Conservation (phyloP, 352 stramenopile species). For the Globisporangium echinulatum region DNA sequence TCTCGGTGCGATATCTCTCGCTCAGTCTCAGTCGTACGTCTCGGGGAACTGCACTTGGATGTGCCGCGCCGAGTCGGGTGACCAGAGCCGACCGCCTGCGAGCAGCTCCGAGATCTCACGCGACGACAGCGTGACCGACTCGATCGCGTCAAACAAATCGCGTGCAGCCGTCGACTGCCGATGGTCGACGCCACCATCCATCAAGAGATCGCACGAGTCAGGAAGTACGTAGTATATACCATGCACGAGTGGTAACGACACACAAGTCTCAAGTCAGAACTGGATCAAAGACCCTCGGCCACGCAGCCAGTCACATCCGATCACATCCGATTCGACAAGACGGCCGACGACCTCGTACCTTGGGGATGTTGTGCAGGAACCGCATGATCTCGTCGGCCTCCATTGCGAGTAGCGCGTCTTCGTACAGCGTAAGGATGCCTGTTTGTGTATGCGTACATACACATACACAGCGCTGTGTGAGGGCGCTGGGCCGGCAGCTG, state of each 20-base stretch:
- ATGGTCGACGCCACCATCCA: background rate
- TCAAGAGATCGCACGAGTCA: background rate
- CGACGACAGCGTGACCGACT: slow-evolving; percentile 59
- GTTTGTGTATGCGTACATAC: background rate
- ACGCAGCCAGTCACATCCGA: too few relatives aligned
- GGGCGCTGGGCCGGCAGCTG: background rate
- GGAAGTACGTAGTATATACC: background rate
- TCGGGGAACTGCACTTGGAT: slow-evolving; percentile 73
- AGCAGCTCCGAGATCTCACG: slow-evolving; percentile 65
- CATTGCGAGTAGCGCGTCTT: slow-evolving; percentile 64
- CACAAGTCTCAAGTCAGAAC: background rate
- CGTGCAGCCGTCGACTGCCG: slow-evolving; percentile 41
- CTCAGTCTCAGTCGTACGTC: slow-evolving; percentile 48
- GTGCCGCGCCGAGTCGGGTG: slow-evolving; percentile 50
- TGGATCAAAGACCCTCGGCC: too few relatives aligned
- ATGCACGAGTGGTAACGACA: background rate
- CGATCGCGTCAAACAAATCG: slow-evolving; percentile 63
- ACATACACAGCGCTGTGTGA: background rate
- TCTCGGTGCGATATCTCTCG: background rate
- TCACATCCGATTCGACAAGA: too few relatives aligned
- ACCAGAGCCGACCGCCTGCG: slow-evolving; percentile 66
- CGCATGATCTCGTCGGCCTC: slow-evolving; percentile 72
- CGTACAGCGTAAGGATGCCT: slow-evolving; percentile 68
- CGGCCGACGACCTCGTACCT: slow-evolving; percentile 16
- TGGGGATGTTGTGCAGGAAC: slow-evolving; percentile 74